Evolutionary conservation across 257 asterid genomes (phyloP), one percentile per base, ranked within the genome.

Genomic region (Nicotiana obtusifolia): DNA sequence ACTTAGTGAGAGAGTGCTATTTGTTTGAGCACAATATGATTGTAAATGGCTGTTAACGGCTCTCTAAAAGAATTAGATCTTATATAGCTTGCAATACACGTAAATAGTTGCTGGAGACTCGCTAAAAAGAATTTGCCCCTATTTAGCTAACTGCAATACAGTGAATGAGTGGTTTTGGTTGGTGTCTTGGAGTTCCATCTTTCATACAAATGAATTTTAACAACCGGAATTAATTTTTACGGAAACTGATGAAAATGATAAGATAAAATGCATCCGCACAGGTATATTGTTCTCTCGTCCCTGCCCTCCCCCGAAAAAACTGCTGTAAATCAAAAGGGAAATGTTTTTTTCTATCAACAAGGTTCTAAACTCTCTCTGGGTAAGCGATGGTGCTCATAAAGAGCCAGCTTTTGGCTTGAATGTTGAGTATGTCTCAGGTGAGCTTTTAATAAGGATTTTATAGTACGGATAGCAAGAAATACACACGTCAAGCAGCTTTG

Each of bases 401-500:
- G 16, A 67, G 53, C 76, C 76, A 67, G 76, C 35, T 67, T 67
- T 44, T 33, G 52, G 76, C 53, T 1, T 67, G 76, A 61, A 67
- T 19, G 28, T 24, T 19, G 37, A 33, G 54, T 68, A 10, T 4
- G 77, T 68, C 76, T 66, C 76, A 0, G 52, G 76, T 67, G 44
- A 68, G 54, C 10, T 68, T 66, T n/a, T 33, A 35, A n/a, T 33
- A 35, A n/a, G 54, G 37, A 22, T 67, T 22, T 35, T 10, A 49
- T 49, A 49, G 14, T 49, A 35, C 30, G 41, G 77, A 35, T 24
- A 35, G 30, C 77, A 68, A 68, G 54, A 68, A 35, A 68, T 68
- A 19, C 14, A 68, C 53, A 68, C n/a, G 77, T 68, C 77, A 68
- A 19, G 76, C 76, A 35, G 77, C 54, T 68, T 68, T 68, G 77